Evolutionary conservation across 2,329 filamentous ascomycete species (phyloP), one percentile per base, ranked within the genome.

Genomic region (Domatiomyces catenatus): DNA sequence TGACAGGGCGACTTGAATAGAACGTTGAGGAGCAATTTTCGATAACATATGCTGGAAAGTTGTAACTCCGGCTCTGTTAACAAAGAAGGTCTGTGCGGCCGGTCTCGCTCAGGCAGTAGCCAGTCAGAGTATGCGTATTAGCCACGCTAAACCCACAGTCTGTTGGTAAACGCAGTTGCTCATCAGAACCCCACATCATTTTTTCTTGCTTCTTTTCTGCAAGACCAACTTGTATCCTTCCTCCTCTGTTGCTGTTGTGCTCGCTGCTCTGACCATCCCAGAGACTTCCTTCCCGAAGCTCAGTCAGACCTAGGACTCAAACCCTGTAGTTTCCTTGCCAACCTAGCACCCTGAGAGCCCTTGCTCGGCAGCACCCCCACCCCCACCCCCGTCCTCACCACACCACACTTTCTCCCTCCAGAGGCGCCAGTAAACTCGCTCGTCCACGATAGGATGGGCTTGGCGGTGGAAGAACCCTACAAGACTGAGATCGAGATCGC

Each of bases 391-490:
- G 15, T 39, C 43, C 17, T n/a, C 43, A 19, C 43, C 10, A 2
- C 43, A 45, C 17, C 18, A 45, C 43, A 18, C 8, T 45, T 45
- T 26, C 43, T 6, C 43, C 19, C 19, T 19, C 19, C 19, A 20
- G 43, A 26, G 22, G 43, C 43, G 19, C 22, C 19, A 20, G 10
- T 10, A 45, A 45, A 36, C 50, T 58, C 56, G 52, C 54, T 48
- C 22, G 50, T 55, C 56, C 55, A 58, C 58, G 53, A 54, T 58
- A 72, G 70, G 67, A 74, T 74, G 71, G 71, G 70, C 70, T 66
- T 69, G 52, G 54, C 59, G 63, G 65, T 69, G 64, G 69, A 71
- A 63, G 69, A 72, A 61, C 62, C 69, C 59, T 67, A 71, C 67
- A 69, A 66, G 63, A 64, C 68, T 65, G 58, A 61, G 53, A 64